These are phyloP conservation scores for Globisporangium canariense DNA, from an alignment of 352 stramenopile genomes.

Conservation along the genomic window DNA sequence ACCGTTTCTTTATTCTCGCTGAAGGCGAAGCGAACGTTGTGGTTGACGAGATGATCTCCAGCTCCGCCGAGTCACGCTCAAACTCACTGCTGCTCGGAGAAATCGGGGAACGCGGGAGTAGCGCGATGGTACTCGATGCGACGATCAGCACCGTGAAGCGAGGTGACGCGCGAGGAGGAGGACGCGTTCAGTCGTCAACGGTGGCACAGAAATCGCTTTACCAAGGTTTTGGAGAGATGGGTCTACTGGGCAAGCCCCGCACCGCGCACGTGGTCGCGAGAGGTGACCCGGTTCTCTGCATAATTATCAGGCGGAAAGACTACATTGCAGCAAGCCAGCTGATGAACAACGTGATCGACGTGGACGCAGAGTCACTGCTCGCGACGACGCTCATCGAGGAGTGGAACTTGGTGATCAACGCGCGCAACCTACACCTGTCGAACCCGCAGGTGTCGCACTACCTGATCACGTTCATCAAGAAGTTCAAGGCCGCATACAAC, in stretches of 20 bases:
- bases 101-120: neutral
- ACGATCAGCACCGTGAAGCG: neutral
- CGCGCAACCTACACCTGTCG: slow-evolving; percentile 54
- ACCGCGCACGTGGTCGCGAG: slow-evolving; percentile 47
- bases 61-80: neutral
- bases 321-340: slow-evolving; percentile 50
- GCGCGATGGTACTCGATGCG: neutral
- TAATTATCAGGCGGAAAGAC: slow-evolving; percentile 42
- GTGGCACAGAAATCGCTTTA: slow-evolving; percentile 57
- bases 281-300: slow-evolving; percentile 30
- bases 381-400: slow-evolving; percentile 68
- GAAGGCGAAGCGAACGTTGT: slow-evolving; percentile 60
- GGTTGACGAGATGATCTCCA: slow-evolving; percentile 31
- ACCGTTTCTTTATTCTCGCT: slow-evolving; percentile 66
- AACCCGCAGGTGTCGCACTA: slow-evolving; percentile 67
- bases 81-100: slow-evolving; percentile 7
- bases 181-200: slow-evolving; percentile 23
- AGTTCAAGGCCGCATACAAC: slow-evolving; percentile 75
- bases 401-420: slow-evolving; percentile 61
- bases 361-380: slow-evolving; percentile 49
- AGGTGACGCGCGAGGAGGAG: slow-evolving; percentile 8
- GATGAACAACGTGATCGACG: slow-evolving; percentile 27
- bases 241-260: slow-evolving; percentile 53
- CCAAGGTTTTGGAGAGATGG: slow-evolving; percentile 81
- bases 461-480: slow-evolving; percentile 70